Evolutionary conservation across 805 yeast genomes (phyloP), one percentile per base, ranked within the genome.

Genomic region (Hanseniaspora meyeri): DNA sequence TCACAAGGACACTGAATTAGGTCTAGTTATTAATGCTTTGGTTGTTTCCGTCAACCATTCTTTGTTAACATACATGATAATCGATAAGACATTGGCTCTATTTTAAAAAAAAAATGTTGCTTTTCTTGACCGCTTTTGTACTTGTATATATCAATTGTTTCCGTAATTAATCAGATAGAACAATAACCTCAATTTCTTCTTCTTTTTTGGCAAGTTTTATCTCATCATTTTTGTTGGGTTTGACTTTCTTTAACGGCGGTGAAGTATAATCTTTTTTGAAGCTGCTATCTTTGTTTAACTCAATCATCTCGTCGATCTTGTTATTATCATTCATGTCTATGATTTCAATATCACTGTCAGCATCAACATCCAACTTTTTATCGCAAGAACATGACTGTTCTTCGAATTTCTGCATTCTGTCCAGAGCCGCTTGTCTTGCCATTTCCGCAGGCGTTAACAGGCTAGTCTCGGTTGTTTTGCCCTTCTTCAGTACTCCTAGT

Each of bases 351-450:
- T 52, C 50, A 5, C 36, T 37, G 31, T 31, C 42, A 29, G 39
- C 42, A 40, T 52, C 54, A 2, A 51, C 9, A n/a, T 31, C 42
- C n/a, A 38, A 29, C 2, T 39, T 43, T 10, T 20, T 31, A 4
- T 32, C n/a, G 16, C 59, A 36, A 39, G 63, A 63, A 53, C 68
- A 65, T 60, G 63, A 61, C 31, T 59, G 55, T 42, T 60, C 61
- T 20, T 66, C 67, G 31, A 59, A 48, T 14, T 60, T 61, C 11
- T 49, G 38, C n/a, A 49, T 19, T 46, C 71, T 61, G 57, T 64
- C 59, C 40, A 62, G 60, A 1, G 72, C 71, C 2, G 72, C 72
- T 8, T 59, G 27, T 2, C 66, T 66, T 6, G 70, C 71, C 69
- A 67, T 65, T 52, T 67, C 69, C 46, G 60, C 59, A 4, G 71